phyloP scores from a whole-genome alignment of 1,284 basidiomycete genomes.

The Leucoagaricus sp. region DNA sequence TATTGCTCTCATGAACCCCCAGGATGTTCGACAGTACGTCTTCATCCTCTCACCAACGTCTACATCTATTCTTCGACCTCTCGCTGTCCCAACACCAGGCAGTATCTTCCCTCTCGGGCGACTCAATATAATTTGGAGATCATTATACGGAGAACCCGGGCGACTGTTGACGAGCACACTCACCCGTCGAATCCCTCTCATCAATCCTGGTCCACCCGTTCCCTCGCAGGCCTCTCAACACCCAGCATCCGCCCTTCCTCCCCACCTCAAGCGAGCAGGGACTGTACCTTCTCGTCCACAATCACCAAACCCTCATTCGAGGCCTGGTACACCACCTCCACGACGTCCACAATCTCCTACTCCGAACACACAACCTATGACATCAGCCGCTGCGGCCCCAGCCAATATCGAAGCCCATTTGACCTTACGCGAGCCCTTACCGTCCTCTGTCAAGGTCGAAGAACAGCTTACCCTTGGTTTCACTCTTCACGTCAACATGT shows the following conservation, averaged over 20 bases:
- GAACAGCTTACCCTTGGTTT: slow-evolving; percentile 59
- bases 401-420: slow-evolving; percentile 48
- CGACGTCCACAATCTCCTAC: slow-evolving; percentile 24
- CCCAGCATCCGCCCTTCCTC: slow-evolving; percentile 67
- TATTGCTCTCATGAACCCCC: slow-evolving; percentile 73
- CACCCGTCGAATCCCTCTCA: slow-evolving; percentile 67
- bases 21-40: slow-evolving; percentile 82
- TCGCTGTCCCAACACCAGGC: slow-evolving; percentile 61
- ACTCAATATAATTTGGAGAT: slow-evolving; percentile 82
- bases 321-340: slow-evolving; percentile 45
- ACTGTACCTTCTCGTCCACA: slow-evolving; percentile 49
- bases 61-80: slow-evolving; percentile 30
- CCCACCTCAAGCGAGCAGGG: slow-evolving; percentile 63
- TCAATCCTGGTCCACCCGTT: slow-evolving; percentile 51
- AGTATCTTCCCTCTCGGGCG: slow-evolving; percentile 75
- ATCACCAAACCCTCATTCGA: slow-evolving; percentile 47
- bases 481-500: slow-evolving; percentile 49
- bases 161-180: slow-evolving; percentile 82
- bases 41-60: slow-evolving; percentile 70
- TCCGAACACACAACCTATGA: slow-evolving; percentile 1
- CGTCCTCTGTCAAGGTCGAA: slow-evolving; percentile 42
- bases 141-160: slow-evolving; percentile 79
- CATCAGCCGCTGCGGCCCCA: slow-evolving; percentile 22
- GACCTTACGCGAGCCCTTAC: slow-evolving; percentile 50
- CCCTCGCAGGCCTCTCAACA: slow-evolving; percentile 14